Evolutionary conservation across 2,329 filamentous ascomycete species (phyloP), one percentile per base, ranked within the genome.

Genomic region (Fusarium falciforme): DNA sequence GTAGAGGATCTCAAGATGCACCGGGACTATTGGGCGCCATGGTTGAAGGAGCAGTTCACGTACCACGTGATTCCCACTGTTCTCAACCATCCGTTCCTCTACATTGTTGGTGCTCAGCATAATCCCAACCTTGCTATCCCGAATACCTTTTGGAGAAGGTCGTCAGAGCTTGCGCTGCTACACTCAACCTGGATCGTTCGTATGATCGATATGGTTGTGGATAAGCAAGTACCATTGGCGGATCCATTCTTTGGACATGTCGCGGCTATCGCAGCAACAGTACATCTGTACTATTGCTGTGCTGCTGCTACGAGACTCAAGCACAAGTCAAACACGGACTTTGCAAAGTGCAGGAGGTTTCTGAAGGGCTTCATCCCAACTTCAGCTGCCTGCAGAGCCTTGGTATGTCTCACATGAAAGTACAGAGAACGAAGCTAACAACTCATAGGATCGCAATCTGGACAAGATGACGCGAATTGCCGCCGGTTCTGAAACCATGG

Each of bases 151-250:
- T 89, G 87, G 87, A 81, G 85, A 44, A 78, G 86, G 4, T 88
- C 86, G 0, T 88, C 86, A 0, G 87, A 89, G 71, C 77, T 87
- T 14, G 87, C 87, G 0, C 77, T 89, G 1, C 78, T 88, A 3
- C 87, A 89, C 57, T 84, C 85, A 2, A 89, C 87, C 0, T 89
- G 87, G 87, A 84, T 88, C 44, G 86, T 87, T 16, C 83, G 87
- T 5, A 84, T 89, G 77, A 87, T 89, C 40, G 86, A 88, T 57
- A 88, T 89, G 87, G 84, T 87, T 1, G 80, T 85, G 2, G 86
- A 88, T 64, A 88, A 87, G 78, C 83, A 85, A 61, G 79, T 88
- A 11, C 82, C 82, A 5, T 79, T 89, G 9, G 84, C 84, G 4
- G 87, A 89, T 71, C 87, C 87, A 0, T 89, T 88, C 74, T 87